phyloP scores from a whole-genome alignment of 192 early-diverging fungal species.

The Linnemannia zychae region DNA sequence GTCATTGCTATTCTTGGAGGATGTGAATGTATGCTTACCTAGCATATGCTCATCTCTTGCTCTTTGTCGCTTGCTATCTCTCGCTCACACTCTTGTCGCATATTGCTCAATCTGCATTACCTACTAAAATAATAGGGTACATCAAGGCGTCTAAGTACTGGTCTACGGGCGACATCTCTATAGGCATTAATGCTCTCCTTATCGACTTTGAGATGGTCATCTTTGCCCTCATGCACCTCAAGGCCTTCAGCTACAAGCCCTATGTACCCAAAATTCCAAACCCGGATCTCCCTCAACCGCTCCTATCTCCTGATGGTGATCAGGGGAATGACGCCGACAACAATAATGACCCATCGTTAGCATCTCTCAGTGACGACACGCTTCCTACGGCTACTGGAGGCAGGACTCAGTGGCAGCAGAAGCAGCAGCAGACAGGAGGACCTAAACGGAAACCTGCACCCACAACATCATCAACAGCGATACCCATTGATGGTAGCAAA shows the following conservation, averaged over 20 bases:
- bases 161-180: slow-evolving; percentile 47
- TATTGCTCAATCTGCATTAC: background rate
- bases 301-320: background rate
- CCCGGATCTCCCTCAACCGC: slow-evolving; percentile 22
- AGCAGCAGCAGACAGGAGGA: background rate
- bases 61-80: no score
- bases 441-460: background rate
- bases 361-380: slow-evolving; percentile 4
- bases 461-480: background rate
- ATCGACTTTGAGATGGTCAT: slow-evolving; percentile 59
- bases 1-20: background rate
- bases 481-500: background rate
- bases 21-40: background rate
- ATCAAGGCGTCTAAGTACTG: slow-evolving; percentile 49
- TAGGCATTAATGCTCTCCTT: slow-evolving; percentile 48
- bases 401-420: background rate
- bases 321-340: background rate
- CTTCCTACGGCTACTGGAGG: background rate
- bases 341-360: slow-evolving; percentile 1
- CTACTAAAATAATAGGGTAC: slow-evolving; percentile 13
- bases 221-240: slow-evolving; percentile 50
- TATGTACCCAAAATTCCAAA: slow-evolving; percentile 44
- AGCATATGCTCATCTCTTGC: no score
- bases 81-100: background rate
- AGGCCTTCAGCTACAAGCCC: slow-evolving; percentile 52